Percentiles rank a stretch among this genome's conserved stretches.
Conservation (phyloP, 2,329 filamentous ascomycete species). For the Alternaria novae-zelandiae region DNA sequence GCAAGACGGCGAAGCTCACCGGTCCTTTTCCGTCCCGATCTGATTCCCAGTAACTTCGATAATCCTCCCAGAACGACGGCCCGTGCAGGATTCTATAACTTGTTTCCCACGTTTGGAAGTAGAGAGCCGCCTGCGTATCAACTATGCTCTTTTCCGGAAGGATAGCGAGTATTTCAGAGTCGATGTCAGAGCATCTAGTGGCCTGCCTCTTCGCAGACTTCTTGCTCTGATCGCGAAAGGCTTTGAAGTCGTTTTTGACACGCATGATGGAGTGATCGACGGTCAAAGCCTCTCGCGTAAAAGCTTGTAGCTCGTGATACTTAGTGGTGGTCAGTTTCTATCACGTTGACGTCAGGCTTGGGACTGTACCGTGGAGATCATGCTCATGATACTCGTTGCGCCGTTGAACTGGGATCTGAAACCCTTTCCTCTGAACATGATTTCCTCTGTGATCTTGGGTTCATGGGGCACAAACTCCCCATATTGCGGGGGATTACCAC, state of each 20-base stretch:
- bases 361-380: constrained; percentile 41
- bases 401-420: constrained; percentile 57
- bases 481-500: constrained; percentile 22
- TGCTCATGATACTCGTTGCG: constrained; percentile 48
- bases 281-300: constrained; percentile 41
- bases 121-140: constrained; percentile 54
- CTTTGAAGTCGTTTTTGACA: constrained; percentile 43
- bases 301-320: constrained; percentile 46
- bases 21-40: constrained; percentile 27
- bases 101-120: constrained; percentile 60
- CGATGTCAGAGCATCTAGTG: constrained; percentile 20
- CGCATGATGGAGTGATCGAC: constrained; percentile 38
- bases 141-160: constrained; percentile 47
- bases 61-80: constrained; percentile 61
- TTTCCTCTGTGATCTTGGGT: constrained; percentile 40
- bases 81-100: constrained; percentile 61
- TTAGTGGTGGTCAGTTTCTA: constrained; percentile 20
- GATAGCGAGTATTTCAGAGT: constrained; percentile 45
- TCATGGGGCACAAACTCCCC: constrained; percentile 21
- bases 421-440: constrained; percentile 51
- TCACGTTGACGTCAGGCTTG: background rate
- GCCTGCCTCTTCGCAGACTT: constrained; percentile 27
- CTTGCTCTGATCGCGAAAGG: constrained; percentile 40
- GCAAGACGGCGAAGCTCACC: constrained; percentile 47
- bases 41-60: constrained; percentile 55